Evolutionary conservation across 2,329 filamentous ascomycete genomes (phyloP), one percentile per base, ranked within the genome.

Genomic region (Leptographium galeiforme): DNA sequence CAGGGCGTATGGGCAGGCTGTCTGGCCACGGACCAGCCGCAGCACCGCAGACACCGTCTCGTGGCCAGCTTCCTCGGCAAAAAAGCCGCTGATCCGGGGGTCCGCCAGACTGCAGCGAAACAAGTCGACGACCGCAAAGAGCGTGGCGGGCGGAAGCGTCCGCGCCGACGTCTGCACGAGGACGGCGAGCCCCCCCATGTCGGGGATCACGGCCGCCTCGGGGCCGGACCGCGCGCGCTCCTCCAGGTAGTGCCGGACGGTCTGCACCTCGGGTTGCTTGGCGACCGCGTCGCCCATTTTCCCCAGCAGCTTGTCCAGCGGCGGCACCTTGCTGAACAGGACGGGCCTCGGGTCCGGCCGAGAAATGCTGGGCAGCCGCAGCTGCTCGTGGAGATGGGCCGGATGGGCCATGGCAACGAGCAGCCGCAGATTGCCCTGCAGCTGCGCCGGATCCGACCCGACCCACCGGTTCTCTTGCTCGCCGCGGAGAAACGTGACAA

Each of bases 61-160:
- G 54, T 87, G 82, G 10, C 72, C 72, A 16, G 72, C 65, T 65
- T 96, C 88, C 63, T 93, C 85, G 1, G 87, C 87, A 57, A 89
- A 89, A 68, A 82, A 94, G 18, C 85, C 85, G 56, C 86, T 88
- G 16, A 95, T 74, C 41, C 90, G 81, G 0, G 84, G 74, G 61
- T 97, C 91, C 13, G 83, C 73, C 54, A 95, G 78, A 0, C 86
- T 79, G 57, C 87, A 79, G 25, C 93, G 79, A 50, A 95, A 77
- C 2, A 98, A 76, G 63, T 97, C 93, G n/a, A 95, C 76, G 0
- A 90, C 73, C 1, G 89, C 79, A 63, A 97, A 97, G 45, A 89
- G 75, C 1, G 76, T 70, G 14, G 87, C 85, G 0, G 71, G 64
- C 0, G 85, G 77, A 2, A 94, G 68, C 0, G 71, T 68, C 0